Percentiles rank a stretch among this genome's conserved stretches.
phyloP scores from a whole-genome alignment of 1,284 basidiomycete genomes.

The Ceratobasidium theobromae region DNA sequence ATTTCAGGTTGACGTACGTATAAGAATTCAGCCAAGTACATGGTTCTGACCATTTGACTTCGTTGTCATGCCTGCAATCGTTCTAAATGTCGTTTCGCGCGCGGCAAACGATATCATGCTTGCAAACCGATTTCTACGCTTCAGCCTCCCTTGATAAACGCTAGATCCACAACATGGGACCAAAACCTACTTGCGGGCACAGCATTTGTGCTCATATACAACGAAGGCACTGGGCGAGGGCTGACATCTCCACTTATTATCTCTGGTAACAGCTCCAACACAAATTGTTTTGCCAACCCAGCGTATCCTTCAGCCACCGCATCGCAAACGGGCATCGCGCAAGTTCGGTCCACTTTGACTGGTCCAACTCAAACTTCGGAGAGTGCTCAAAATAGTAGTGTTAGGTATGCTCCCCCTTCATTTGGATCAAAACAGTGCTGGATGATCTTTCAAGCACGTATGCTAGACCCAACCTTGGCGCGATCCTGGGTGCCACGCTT shows the following conservation, averaged over 20 bases:
- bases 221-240: not conserved
- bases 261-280: not conserved
- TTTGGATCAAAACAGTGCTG: too few relatives aligned
- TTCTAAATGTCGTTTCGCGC: too few relatives aligned
- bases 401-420: too few relatives aligned
- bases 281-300: not conserved
- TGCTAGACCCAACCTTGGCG: constrained; percentile 3
- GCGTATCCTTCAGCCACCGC: constrained; percentile 17
- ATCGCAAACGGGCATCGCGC: constrained; percentile 4
- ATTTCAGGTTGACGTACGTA: constrained; percentile 18
- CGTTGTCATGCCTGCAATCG: too few relatives aligned
- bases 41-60: not conserved
- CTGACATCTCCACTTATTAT: constrained; percentile 3
- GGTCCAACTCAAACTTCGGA: not conserved
- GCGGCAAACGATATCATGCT: not conserved
- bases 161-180: constrained; percentile 25
- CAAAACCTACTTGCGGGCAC: constrained; percentile 10
- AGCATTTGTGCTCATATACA: constrained; percentile 19
- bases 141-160: not conserved
- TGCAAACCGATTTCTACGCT: not conserved
- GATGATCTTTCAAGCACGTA: too few relatives aligned
- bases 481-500: constrained; percentile 4
- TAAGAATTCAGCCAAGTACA: not conserved
- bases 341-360: not conserved
- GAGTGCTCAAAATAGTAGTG: not conserved